Percentiles rank a stretch among this genome's conserved stretches.
phyloP scores from a whole-genome alignment of 768 basidiomycete genomes.

The Pulveroboletus sp. region DNA sequence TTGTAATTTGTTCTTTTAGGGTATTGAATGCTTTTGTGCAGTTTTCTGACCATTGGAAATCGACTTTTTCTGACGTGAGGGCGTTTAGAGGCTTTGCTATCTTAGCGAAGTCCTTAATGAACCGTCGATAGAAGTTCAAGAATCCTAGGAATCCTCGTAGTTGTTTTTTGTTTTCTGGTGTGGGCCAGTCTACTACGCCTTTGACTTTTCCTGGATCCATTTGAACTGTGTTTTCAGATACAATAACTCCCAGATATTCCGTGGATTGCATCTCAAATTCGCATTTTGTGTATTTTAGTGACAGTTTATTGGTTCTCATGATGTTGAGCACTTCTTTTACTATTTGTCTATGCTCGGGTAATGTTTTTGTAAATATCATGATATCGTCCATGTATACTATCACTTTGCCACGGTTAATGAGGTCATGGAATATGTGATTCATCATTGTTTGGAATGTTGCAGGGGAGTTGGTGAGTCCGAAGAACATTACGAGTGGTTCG shows the following conservation, averaged over 20 bases:
- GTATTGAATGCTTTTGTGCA: background rate
- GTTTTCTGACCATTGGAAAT: background rate
- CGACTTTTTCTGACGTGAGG: background rate
- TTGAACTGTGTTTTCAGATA: background rate
- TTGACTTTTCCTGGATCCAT: background rate
- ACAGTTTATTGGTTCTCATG: too few relatives aligned
- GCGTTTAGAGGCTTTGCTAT: background rate
- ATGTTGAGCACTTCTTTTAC: too few relatives aligned
- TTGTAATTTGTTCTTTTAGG: background rate
- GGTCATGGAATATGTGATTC: constrained; percentile 11
- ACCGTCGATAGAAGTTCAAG: background rate
- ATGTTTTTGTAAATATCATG: too few relatives aligned
- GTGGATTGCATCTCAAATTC: too few relatives aligned
- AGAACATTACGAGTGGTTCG: constrained; percentile 5
- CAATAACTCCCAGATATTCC: background rate
- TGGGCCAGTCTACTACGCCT: background rate
- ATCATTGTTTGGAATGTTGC: too few relatives aligned
- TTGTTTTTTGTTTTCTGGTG: background rate
- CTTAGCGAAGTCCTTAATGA: background rate
- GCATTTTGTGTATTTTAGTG: too few relatives aligned
- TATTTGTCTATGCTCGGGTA: too few relatives aligned
- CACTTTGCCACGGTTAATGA: too few relatives aligned
- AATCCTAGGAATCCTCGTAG: background rate
- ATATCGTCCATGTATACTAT: too few relatives aligned
- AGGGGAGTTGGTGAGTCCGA: background rate